Evolutionary conservation across 805 yeast species (phyloP).

Genomic region (Candida boleticola): DNA sequence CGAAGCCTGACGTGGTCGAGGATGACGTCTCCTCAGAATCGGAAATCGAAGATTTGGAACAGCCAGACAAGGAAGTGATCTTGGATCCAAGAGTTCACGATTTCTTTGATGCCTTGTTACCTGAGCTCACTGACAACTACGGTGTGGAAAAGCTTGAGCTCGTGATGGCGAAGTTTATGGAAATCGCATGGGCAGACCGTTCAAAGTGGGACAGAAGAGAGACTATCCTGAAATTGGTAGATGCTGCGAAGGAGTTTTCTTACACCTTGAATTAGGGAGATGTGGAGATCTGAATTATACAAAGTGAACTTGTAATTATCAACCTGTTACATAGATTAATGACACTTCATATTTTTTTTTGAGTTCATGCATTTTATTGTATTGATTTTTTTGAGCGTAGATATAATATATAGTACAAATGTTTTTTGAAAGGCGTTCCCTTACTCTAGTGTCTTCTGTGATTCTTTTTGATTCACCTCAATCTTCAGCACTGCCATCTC

Average conservation of each 20-base stretch:
- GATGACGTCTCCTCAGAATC: conserved; percentile 24
- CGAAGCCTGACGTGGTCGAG: neutral
- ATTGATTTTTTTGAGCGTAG: too few species aligned
- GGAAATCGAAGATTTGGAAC: conserved; percentile 30
- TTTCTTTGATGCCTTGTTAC: conserved; percentile 25
- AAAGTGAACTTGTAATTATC: too few species aligned
- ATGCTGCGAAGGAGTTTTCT: conserved; percentile 16
- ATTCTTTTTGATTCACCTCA: too few species aligned
- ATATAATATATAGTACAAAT: too few species aligned
- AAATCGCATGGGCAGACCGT: conserved; percentile 69
- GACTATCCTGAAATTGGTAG: conserved; percentile 32
- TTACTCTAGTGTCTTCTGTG: neutral
- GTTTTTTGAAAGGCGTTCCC: too few species aligned
- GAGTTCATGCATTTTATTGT: neutral
- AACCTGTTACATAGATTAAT: too few species aligned
- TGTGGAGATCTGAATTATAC: conserved; percentile 1
- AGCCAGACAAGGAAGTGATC: conserved; percentile 58
- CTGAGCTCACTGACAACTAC: conserved; percentile 30
- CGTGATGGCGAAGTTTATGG: conserved; percentile 64
- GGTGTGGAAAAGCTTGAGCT: conserved; percentile 38
- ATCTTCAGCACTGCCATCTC: conserved; percentile 86
- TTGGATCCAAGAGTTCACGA: conserved; percentile 17
- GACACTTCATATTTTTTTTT: too few species aligned
- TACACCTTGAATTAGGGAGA: conserved; percentile 1
- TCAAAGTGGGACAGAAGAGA: conserved; percentile 42